Evolutionary conservation across 768 basidiomycete species (phyloP).

Genomic region (Leccinum truebloodii): DNA sequence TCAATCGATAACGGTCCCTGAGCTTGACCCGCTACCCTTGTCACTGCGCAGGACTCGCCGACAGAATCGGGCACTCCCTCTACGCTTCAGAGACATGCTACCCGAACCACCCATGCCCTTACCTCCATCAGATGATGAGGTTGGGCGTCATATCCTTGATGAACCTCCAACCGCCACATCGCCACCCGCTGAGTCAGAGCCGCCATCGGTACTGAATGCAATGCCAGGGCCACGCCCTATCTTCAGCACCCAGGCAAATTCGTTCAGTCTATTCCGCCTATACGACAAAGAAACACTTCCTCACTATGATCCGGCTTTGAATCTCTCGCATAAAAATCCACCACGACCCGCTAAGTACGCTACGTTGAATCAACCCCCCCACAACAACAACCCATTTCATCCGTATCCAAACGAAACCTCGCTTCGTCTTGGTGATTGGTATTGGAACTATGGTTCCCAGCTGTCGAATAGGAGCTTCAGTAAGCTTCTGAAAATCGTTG

Average conservation of each 20-base stretch:
- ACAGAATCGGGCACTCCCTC: background rate
- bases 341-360: too few relatives aligned
- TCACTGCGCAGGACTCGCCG: background rate
- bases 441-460: too few relatives aligned
- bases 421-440: too few relatives aligned
- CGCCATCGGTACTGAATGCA: background rate
- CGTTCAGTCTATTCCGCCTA: background rate
- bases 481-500: too few relatives aligned
- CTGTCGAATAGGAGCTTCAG: too few relatives aligned
- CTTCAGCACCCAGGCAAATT: background rate
- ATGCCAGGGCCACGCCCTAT: background rate
- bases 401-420: too few relatives aligned
- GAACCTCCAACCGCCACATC: background rate
- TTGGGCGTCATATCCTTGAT: background rate
- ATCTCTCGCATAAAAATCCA: background rate
- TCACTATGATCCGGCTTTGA: background rate
- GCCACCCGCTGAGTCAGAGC: background rate
- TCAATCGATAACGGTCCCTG: too few relatives aligned
- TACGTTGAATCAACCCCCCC: too few relatives aligned
- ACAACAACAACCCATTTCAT: too few relatives aligned
- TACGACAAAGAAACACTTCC: background rate
- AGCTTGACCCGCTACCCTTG: background rate
- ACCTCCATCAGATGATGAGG: background rate
- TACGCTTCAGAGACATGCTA: background rate
- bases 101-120: background rate